Evolutionary conservation across 257 asterid species (phyloP).

Genomic region (Fraxinus anomala): DNA sequence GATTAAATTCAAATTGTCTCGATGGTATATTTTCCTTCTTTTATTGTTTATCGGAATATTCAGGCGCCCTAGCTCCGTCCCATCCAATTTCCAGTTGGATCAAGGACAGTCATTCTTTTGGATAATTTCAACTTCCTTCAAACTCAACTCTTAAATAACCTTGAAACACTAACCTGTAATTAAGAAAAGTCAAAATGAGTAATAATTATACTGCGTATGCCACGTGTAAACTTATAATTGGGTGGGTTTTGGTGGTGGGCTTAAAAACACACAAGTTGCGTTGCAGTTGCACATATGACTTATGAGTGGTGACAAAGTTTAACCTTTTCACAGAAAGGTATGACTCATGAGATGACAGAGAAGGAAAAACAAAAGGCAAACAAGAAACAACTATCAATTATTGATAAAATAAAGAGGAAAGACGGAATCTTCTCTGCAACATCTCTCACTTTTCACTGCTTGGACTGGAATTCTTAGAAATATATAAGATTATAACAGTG

Average conservation of each 20-base stretch:
- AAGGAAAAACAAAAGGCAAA: slow-evolving; percentile 44
- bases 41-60: too few relatives aligned
- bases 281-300: too few relatives aligned
- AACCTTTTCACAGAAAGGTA: slow-evolving; percentile 50
- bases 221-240: background rate
- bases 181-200: background rate
- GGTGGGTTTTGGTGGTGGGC: background rate
- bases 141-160: background rate
- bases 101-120: too few relatives aligned
- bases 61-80: too few relatives aligned
- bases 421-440: slow-evolving; percentile 52
- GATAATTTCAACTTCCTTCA: too few relatives aligned
- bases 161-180: too few relatives aligned
- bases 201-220: background rate
- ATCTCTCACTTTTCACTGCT: slow-evolving; percentile 37
- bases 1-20: too few relatives aligned
- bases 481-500: background rate
- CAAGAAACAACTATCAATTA: slow-evolving; percentile 45
- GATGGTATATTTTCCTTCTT: too few relatives aligned
- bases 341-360: slow-evolving; percentile 31
- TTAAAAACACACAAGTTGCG: too few relatives aligned
- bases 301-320: slow-evolving; percentile 34
- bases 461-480: slow-evolving; percentile 11
- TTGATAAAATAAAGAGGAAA: slow-evolving; percentile 39
- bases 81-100: too few relatives aligned